Evolutionary conservation across 1,284 basidiomycete species (phyloP).

Genomic region (Agaricales sp.): DNA sequence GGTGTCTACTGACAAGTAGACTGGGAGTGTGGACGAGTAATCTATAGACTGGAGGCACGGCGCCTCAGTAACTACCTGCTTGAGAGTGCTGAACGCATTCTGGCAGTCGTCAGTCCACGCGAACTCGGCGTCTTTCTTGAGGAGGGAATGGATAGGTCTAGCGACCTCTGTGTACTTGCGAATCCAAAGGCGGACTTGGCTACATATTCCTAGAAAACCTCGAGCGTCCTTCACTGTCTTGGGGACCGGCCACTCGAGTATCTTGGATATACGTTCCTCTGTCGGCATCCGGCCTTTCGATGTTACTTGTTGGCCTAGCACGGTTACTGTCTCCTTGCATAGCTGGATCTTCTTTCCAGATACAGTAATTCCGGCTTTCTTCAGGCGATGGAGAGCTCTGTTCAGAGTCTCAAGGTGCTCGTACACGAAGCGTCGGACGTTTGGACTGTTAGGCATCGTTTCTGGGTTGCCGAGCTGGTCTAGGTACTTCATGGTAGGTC

Average conservation of each 20-base stretch:
- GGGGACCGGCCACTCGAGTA: slow-evolving; percentile 9
- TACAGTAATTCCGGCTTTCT: slow-evolving; percentile 16
- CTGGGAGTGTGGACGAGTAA: neutral
- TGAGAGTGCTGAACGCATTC: neutral
- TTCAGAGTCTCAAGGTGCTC: slow-evolving; percentile 20
- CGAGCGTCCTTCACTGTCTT: slow-evolving; percentile 9
- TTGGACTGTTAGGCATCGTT: neutral
- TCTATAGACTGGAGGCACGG: neutral
- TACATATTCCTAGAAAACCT: slow-evolving; percentile 12
- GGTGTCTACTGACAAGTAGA: neutral
- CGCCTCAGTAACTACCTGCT: neutral
- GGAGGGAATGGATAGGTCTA: slow-evolving; percentile 4
- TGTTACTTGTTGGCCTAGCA: slow-evolving; percentile 15
- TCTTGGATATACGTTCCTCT: neutral
- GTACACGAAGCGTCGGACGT: no score
- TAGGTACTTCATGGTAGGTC: neutral
- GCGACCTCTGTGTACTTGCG: slow-evolving; percentile 7
- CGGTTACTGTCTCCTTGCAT: slow-evolving; percentile 17
- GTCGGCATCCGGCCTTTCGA: slow-evolving; percentile 10
- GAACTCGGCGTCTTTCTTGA: neutral
- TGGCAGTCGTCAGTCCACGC: neutral
- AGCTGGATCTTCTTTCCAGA: no score
- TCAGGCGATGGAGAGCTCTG: slow-evolving; percentile 18
- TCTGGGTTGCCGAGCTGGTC: neutral
- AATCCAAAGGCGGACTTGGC: no score